Conservation (phyloP, 768 basidiomycete genomes). For the Agaricus bisporus region DNA sequence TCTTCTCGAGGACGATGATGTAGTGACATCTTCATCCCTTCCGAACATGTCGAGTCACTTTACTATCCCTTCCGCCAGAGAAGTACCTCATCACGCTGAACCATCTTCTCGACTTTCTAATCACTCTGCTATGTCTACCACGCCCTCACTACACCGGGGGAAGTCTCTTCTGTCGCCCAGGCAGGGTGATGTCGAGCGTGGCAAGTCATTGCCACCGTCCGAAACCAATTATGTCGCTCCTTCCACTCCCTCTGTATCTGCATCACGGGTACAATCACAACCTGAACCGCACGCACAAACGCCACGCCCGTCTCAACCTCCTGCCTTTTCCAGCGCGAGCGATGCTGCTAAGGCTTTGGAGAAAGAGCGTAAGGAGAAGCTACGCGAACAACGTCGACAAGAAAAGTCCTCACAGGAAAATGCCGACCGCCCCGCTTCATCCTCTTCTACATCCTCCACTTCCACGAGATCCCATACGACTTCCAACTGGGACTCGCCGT, state of each 20-base stretch:
- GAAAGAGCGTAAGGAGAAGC: conserved; percentile 29
- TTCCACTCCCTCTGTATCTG: conserved; percentile 5
- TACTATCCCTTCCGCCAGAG: conserved; percentile 15
- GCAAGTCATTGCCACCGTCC: conserved; percentile 15
- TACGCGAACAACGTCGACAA: conserved; percentile 21
- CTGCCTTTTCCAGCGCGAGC: conserved; percentile 41
- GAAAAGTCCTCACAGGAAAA: conserved; percentile 25
- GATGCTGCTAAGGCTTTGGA: conserved; percentile 48
- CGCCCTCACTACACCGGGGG: conserved; percentile 15
- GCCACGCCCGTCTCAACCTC: not conserved
- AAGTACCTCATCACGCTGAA: conserved; percentile 5
- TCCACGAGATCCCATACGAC: not conserved
- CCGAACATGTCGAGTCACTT: conserved; percentile 28
- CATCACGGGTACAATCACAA: not conserved
- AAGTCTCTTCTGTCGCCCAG: conserved; percentile 15
- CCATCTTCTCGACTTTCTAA: conserved; percentile 9
- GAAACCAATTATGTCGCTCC: conserved; percentile 7
- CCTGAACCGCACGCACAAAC: too few relatives aligned
- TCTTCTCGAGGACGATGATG: conserved; percentile 37
- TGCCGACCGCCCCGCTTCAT: conserved; percentile 6
- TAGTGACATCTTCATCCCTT: conserved; percentile 36
- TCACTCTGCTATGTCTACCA: conserved; percentile 17
- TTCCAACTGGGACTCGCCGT: not conserved
- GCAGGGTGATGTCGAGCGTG: conserved; percentile 1
- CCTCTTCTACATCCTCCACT: not conserved